Evolutionary conservation across 2,329 filamentous ascomycete genomes (phyloP), one percentile per base, ranked within the genome.

Genomic region (Berkeleyomyces basicola): DNA sequence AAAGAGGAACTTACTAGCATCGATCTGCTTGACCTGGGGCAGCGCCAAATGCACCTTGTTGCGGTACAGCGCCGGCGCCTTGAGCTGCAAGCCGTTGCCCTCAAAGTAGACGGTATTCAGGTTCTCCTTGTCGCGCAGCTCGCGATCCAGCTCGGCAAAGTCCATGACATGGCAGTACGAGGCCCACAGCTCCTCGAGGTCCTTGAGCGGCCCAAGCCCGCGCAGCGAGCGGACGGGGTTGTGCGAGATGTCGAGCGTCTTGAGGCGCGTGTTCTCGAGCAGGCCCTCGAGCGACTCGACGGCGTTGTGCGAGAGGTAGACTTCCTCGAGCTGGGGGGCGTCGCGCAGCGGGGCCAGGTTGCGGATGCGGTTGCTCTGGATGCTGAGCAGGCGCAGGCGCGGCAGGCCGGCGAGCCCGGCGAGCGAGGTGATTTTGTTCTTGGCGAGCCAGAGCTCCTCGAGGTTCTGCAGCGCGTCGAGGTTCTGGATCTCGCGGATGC

Each of bases 261-360:
- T 84, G 46, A 99, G 80, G 55, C 83, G 82, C 2, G 76, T 72
- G 70, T 85, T 86, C 68, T 87, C 82, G 2, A 97, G 78, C 23
- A 23, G 51, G 0, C 90, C 90, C 1, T 83, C 80, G 9, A 97
- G 79, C 1, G 84, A 82, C 16, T 84, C 85, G 57, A 99, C 79
- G n/a, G 86, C 83, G 72, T 99, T 99, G 78, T 99, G 90, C 4
- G 90, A 95, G 67, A 97, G 86, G 74, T 99, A 96, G 10, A 99
- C 80, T 74, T 99, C 93, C 73, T 96, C 89, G 0, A 99, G 84
- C 59, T 83, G 82, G 3, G 82, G 79, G 1, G 92, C 82, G 7
- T 82, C 77, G n/a, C 81, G 80, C 16, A 99, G 81, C 2, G 90
- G 90, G 9, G 83, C 78, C 14, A 99, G 81, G 66, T 84, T 81